Evolutionary conservation across 2,329 filamentous ascomycete species (phyloP).

Genomic region (Falciphora oryzae): DNA sequence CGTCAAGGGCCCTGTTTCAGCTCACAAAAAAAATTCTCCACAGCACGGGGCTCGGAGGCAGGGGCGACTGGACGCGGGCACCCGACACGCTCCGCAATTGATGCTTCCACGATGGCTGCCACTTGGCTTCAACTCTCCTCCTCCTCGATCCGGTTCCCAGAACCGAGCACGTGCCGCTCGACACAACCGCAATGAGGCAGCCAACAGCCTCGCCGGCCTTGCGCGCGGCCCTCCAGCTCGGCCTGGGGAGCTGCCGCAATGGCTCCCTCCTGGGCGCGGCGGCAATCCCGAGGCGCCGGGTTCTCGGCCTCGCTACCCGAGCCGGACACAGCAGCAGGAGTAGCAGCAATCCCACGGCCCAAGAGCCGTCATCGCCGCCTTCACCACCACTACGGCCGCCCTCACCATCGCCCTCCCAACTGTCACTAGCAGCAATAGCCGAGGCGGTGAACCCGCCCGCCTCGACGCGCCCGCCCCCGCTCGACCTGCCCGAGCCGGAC

Average conservation of each 20-base stretch:
- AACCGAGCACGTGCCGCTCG: not conserved
- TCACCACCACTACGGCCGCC: too few relatives aligned
- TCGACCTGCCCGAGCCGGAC: conserved; percentile 55
- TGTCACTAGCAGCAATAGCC: not conserved
- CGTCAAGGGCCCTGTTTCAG: not conserved
- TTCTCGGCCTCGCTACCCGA: not conserved
- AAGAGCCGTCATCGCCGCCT: not conserved
- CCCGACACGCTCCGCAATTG: too few relatives aligned
- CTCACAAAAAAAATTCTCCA: not conserved
- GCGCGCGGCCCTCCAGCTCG: conserved; percentile 12
- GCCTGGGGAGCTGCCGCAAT: conserved; percentile 1
- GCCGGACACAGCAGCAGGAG: not conserved
- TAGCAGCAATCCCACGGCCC: not conserved
- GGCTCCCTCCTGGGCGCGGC: not conserved
- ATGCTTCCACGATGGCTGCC: not conserved
- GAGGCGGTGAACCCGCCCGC: conserved; percentile 56
- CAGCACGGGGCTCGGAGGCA: not conserved
- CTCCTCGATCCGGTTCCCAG: too few relatives aligned
- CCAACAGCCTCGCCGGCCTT: conserved; percentile 3
- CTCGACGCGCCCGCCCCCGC: conserved; percentile 65
- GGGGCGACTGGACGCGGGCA: too few relatives aligned
- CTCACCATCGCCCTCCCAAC: not conserved
- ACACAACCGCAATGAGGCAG: not conserved
- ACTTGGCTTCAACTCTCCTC: not conserved
- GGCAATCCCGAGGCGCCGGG: not conserved